Conservation (phyloP, 176 grass and related monocot genomes). For the Aegilops tauschii region DNA sequence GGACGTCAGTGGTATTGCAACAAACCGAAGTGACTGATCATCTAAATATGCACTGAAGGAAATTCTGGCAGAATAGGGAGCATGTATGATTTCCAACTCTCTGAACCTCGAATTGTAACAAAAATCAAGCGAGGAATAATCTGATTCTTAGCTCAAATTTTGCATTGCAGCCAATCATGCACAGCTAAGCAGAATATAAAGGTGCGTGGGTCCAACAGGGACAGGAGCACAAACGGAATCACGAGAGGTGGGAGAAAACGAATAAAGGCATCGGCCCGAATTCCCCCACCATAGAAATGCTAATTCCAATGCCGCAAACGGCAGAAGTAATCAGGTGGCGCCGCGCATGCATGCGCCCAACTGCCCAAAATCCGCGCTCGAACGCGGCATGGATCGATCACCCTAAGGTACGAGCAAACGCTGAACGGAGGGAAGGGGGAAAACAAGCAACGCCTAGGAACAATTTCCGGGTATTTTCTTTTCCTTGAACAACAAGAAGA, state of each 20-base stretch:
- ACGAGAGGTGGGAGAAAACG: not conserved
- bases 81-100: not conserved
- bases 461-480: not conserved
- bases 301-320: not conserved
- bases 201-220: not conserved
- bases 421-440: not conserved
- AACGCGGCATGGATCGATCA: not conserved
- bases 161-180: not conserved
- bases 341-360: not conserved
- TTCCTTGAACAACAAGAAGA: not conserved
- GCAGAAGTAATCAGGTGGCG: not conserved
- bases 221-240: not conserved
- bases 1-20: not conserved
- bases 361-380: constrained; percentile 7
- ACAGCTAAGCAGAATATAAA: not conserved
- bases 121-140: not conserved
- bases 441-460: not conserved
- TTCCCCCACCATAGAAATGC: not conserved
- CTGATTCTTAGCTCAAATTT: not conserved
- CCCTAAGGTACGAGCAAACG: too few species aligned
- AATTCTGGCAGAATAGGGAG: not conserved
- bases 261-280: not conserved
- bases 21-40: not conserved
- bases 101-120: not conserved
- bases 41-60: not conserved